Evolutionary conservation across 208 protist species (phyloP).

Genomic region (Leishmania aethiopica): DNA sequence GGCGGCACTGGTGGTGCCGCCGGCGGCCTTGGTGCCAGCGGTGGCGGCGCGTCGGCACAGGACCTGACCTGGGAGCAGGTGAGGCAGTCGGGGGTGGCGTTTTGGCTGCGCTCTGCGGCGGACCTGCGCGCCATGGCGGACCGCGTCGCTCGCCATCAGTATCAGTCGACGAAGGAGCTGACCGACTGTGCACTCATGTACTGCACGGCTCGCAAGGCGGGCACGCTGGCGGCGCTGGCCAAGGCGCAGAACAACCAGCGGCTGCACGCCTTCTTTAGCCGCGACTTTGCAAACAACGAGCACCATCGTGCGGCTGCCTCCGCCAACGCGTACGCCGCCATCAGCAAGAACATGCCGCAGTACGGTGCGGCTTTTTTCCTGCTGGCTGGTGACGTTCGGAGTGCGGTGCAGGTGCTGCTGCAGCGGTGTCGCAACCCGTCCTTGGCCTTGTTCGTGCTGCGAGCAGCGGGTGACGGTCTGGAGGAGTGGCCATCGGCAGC

Average conservation of each 20-base stretch:
- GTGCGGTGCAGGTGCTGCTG: conserved; percentile 86
- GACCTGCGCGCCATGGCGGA: conserved; percentile 74
- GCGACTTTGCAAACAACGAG: conserved; percentile 77
- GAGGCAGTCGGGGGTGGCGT: conserved; percentile 57
- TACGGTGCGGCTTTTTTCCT: conserved; percentile 95
- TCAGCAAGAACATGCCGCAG: conserved; percentile 84
- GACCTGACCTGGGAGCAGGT: conserved; percentile 67
- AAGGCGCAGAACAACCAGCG: conserved; percentile 81
- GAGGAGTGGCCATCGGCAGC: background rate
- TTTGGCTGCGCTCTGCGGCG: conserved; percentile 66
- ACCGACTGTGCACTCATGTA: conserved; percentile 90
- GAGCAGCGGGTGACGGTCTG: conserved; percentile 31
- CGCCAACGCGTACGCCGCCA: conserved; percentile 91
- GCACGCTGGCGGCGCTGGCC: conserved; percentile 90
- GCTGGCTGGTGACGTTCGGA: conserved; percentile 84
- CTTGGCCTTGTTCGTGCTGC: conserved; percentile 82
- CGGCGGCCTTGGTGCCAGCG: background rate
- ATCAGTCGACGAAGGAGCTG: conserved; percentile 74
- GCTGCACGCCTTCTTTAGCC: conserved; percentile 89
- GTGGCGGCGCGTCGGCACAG: background rate
- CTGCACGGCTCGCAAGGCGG: conserved; percentile 76
- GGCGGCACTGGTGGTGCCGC: conserved; percentile 10
- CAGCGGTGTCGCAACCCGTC: conserved; percentile 70
- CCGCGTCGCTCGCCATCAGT: conserved; percentile 76
- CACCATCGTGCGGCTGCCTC: conserved; percentile 75